Evolutionary conservation across 176 grass and related monocot genomes (phyloP), one percentile per base, ranked within the genome.

Genomic region (Oryza meyeriana): DNA sequence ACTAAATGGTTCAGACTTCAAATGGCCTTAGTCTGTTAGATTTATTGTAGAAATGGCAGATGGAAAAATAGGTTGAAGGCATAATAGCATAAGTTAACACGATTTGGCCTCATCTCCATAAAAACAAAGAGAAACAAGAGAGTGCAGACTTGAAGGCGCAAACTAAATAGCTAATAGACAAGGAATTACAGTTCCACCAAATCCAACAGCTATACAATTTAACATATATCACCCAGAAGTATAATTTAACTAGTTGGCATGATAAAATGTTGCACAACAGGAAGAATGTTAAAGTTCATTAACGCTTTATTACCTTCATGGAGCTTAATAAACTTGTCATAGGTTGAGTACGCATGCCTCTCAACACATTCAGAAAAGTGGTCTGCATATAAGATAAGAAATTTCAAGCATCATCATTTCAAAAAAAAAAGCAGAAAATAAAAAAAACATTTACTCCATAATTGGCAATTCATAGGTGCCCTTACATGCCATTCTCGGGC

Each of bases 351-450:
- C 18, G 96, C 96, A 79, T 99, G 96, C 72, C 81, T 91, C 85
- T 99, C 96, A 57, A 99, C 96, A 75, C 96, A 99, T 88, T 99
- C 96, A 77, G 93, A 95, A 72, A 99, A 95, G 63, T 99, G 96
- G 79, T 99, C 93, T 95, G 92, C n/a, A 82, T 26, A 74, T 61
- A 87, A 91, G 50, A 81, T 38, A 7, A 20, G 3, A 1, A 6
- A 74, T 36, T 40, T 24, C 77, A 89, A 80, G 61, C 0, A 17
- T 45, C 52, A 40, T 25, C n/a, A 66, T 70, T 17, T n/a, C n/a
- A n/a, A 34, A 7, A 66, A 3, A 62, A 32, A 74, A 45, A 64
- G 8, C 12, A 71, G 27, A 5, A 34, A 73, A 76, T 0, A 87
- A 17, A 62, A 79, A 84, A 31, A 31, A 14, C 22, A 58, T n/a